Evolutionary conservation across 768 basidiomycete genomes (phyloP).

Genomic region (Saitozyma podzolica): DNA sequence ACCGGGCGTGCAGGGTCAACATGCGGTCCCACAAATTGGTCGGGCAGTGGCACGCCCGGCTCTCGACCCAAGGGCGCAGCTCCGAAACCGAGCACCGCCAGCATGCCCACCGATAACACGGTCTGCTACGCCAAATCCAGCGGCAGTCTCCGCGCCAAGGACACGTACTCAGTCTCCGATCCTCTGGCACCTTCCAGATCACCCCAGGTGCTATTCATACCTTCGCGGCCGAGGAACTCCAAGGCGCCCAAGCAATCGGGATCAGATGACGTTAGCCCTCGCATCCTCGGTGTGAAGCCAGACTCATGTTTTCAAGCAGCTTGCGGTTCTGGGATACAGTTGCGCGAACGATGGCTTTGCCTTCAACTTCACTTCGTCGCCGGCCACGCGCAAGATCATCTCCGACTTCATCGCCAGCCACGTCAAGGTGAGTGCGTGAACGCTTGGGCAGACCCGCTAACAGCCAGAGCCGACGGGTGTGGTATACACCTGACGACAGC

Average conservation of each 20-base stretch:
- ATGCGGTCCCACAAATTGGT: no score
- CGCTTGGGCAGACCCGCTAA: no score
- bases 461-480: conserved; percentile 31
- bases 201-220: conserved; percentile 43
- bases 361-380: conserved; percentile 42
- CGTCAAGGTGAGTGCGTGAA: conserved; percentile 38
- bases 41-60: no score
- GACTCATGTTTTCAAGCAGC: no score
- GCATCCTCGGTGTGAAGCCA: no score
- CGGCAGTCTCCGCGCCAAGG: conserved; percentile 17
- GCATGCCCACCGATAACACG: no score
- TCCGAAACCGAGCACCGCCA: no score
- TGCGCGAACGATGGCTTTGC: conserved; percentile 31
- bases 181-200: conserved; percentile 29
- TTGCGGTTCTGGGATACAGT: conserved; percentile 42
- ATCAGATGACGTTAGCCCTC: no score
- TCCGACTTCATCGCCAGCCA: conserved; percentile 49
- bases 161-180: conserved; percentile 35
- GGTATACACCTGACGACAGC: conserved; percentile 47
- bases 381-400: conserved; percentile 40
- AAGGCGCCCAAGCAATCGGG: no score
- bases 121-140: no score
- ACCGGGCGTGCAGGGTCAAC: conserved; percentile 9
- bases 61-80: no score
- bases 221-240: no score